These are phyloP conservation scores for Syzygium jambos DNA, from an alignment of 345 rosid genomes.

Conservation along the genomic window DNA sequence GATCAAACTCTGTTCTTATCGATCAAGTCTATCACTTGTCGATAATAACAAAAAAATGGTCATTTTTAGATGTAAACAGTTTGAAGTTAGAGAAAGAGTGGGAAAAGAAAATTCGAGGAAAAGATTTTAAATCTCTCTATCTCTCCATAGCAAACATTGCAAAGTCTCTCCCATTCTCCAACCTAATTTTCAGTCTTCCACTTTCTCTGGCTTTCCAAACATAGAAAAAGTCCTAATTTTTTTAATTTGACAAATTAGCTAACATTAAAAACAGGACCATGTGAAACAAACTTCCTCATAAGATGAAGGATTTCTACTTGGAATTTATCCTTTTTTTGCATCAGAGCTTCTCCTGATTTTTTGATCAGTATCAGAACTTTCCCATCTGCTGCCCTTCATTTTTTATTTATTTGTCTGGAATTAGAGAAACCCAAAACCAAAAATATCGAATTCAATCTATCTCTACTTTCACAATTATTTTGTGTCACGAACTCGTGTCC, in stretches of 20 bases:
- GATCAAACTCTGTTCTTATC: no score
- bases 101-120: neutral
- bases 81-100: neutral
- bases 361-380: neutral
- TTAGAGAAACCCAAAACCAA: no score
- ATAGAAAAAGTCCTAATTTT: neutral
- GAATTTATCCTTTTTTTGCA: neutral
- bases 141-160: neutral
- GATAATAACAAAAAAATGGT: no score
- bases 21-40: no score
- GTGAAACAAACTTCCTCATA: neutral
- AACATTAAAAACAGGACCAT: neutral
- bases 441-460: neutral
- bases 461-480: neutral
- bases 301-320: neutral
- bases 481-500: neutral
- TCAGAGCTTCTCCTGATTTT: neutral
- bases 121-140: neutral
- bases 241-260: neutral
- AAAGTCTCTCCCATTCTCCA: neutral
- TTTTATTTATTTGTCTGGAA: no score
- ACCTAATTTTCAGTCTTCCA: neutral
- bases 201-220: neutral
- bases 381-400: no score
- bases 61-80: no score